Conservation (phyloP, 805 yeast species). For the Torulaspora quercuum region DNA sequence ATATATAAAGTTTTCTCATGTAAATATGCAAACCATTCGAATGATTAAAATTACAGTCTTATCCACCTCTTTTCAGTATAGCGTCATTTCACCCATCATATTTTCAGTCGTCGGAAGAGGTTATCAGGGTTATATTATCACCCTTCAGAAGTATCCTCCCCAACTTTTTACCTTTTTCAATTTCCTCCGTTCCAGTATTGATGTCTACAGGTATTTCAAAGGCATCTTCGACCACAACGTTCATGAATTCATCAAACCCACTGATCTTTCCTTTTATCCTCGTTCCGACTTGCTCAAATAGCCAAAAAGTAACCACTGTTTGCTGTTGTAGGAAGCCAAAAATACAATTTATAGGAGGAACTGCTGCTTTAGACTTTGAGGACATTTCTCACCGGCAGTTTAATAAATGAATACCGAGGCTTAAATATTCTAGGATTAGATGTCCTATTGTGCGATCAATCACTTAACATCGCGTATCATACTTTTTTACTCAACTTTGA, state of each 20-base stretch:
- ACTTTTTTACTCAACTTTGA: no score
- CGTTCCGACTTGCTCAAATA: slow-evolving; percentile 75
- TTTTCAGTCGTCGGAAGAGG: slow-evolving; percentile 22
- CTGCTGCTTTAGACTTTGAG: slow-evolving; percentile 38
- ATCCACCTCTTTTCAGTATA: no score
- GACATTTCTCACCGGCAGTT: no score
- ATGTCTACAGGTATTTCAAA: slow-evolving; percentile 58
- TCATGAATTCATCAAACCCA: slow-evolving; percentile 98
- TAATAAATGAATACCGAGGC: no score
- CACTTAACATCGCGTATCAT: no score
- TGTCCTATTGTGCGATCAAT: no score
- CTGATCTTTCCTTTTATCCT: slow-evolving; percentile 78
- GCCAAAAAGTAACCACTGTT: slow-evolving; percentile 77
- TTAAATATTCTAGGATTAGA: no score
- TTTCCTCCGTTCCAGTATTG: slow-evolving; percentile 32
- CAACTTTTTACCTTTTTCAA: slow-evolving; percentile 41
- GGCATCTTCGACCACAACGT: slow-evolving; percentile 61
- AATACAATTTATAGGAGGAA: slow-evolving; percentile 90
- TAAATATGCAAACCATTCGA: slow-evolving; percentile 10
- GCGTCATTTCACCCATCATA: no score
- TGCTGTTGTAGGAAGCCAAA: slow-evolving; percentile 85
- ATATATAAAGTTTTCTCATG: slow-evolving; percentile 8
- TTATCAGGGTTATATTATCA: slow-evolving; percentile 82
- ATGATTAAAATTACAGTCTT: no score
- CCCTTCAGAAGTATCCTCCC: slow-evolving; percentile 86